Conservation (phyloP, 2,329 filamentous ascomycete genomes). For the Alternaria metachromatica region DNA sequence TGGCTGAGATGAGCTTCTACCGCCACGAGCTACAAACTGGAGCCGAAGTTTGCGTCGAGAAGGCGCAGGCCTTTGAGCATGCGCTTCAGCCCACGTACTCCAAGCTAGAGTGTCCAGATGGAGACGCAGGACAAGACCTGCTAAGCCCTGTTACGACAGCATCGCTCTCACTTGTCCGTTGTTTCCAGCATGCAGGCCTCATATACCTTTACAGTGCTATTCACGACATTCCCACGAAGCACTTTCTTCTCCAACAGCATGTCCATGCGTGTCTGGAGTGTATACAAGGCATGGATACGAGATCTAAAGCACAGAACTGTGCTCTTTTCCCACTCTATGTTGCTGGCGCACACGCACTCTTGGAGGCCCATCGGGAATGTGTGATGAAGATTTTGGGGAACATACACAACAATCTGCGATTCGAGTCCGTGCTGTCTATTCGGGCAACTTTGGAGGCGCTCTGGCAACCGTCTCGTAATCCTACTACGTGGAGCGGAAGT, state of each 20-base stretch:
- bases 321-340: conserved; percentile 22
- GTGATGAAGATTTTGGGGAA: conserved; percentile 9
- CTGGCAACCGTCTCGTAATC: conserved; percentile 4
- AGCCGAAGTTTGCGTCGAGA: not conserved
- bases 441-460: conserved; percentile 9
- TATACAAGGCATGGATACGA: conserved; percentile 15
- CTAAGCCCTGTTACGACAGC: not conserved
- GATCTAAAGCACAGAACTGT: conserved; percentile 18
- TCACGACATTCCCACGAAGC: conserved; percentile 10
- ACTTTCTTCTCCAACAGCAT: conserved; percentile 21
- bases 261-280: conserved; percentile 20
- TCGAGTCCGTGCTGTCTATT: conserved; percentile 17
- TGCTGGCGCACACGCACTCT: conserved; percentile 16
- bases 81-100: conserved; percentile 10
- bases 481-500: conserved; percentile 10
- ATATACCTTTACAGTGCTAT: conserved; percentile 26
- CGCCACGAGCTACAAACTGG: conserved; percentile 3
- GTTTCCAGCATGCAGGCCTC: conserved; percentile 21
- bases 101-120: not conserved
- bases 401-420: conserved; percentile 17
- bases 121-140: not conserved
- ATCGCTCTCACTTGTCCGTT: conserved; percentile 9
- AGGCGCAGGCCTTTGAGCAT: conserved; percentile 5
- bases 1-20: conserved; percentile 15
- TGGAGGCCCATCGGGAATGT: conserved; percentile 3